Conservation (phyloP, 306 rosid genomes). For the Mucuna pruriens region DNA sequence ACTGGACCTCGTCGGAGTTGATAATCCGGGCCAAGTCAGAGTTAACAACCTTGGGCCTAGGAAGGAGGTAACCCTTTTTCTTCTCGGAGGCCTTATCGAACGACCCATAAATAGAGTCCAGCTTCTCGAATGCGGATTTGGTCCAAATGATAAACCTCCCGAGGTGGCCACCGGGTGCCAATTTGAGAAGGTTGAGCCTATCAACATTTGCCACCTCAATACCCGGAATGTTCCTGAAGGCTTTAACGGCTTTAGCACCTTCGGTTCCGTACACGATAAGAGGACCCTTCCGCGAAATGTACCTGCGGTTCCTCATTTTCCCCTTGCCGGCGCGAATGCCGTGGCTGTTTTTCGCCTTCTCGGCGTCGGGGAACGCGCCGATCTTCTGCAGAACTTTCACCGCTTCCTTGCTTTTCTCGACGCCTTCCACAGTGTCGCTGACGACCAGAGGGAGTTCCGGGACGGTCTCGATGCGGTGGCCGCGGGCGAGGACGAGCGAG, state of each 20-base stretch:
- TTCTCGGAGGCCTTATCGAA: constrained; percentile 73
- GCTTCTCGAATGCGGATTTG: constrained; percentile 76
- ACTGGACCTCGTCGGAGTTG: constrained; percentile 81
- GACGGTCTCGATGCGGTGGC: constrained; percentile 68
- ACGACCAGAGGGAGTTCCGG: constrained; percentile 79
- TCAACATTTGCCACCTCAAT: constrained; percentile 70
- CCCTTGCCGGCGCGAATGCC: constrained; percentile 76
- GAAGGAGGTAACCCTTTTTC: constrained; percentile 69
- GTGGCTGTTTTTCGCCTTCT: constrained; percentile 73
- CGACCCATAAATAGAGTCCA: constrained; percentile 75
- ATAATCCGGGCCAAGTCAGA: constrained; percentile 73
- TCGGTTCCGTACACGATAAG: constrained; percentile 71
- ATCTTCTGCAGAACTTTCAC: constrained; percentile 63
- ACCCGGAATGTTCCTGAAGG: constrained; percentile 72
- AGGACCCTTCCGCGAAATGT: constrained; percentile 72
- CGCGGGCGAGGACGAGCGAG: constrained; percentile 66
- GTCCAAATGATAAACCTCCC: constrained; percentile 83
- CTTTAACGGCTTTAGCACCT: constrained; percentile 74
- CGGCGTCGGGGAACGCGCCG: constrained; percentile 70
- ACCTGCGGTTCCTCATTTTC: constrained; percentile 73
- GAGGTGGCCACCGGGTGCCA: constrained; percentile 83
- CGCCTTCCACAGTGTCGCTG: constrained; percentile 62
- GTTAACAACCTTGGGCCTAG: constrained; percentile 73
- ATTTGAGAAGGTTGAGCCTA: constrained; percentile 70
- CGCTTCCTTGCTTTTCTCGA: constrained; percentile 68